These are phyloP conservation scores for Aphanocladium album DNA, from an alignment of 2,329 filamentous ascomycete species.

Conservation along the genomic window DNA sequence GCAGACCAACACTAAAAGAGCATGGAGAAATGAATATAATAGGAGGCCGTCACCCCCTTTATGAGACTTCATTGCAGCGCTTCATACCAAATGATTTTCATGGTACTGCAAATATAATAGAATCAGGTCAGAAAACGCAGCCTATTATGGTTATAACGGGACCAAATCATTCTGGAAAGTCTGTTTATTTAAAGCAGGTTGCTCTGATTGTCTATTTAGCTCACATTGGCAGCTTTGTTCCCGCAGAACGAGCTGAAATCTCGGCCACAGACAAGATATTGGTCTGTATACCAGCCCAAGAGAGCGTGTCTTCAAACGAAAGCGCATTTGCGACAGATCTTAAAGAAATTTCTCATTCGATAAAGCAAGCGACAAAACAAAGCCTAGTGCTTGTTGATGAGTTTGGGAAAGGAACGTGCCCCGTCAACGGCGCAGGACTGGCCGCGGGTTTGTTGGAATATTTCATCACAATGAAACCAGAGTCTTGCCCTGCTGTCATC, in stretches of 20 bases:
- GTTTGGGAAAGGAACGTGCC: slow-evolving; percentile 65
- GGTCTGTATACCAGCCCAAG: slow-evolving; percentile 73
- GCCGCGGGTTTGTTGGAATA: slow-evolving; percentile 53
- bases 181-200: slow-evolving; percentile 88
- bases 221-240: slow-evolving; percentile 89
- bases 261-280: slow-evolving; percentile 91
- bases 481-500: slow-evolving; percentile 50
- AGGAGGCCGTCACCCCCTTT: slow-evolving; percentile 79
- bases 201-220: slow-evolving; percentile 89
- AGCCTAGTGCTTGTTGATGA: slow-evolving; percentile 91
- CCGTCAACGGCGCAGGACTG: slow-evolving; percentile 54
- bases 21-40: slow-evolving; percentile 66
- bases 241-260: slow-evolving; percentile 68
- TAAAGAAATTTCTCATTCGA: slow-evolving; percentile 74
- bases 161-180: slow-evolving; percentile 96
- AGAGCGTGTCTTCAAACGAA: slow-evolving; percentile 54
- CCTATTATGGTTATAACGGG: slow-evolving; percentile 69
- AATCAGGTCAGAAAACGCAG: slow-evolving; percentile 46
- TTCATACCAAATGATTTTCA: slow-evolving; percentile 80
- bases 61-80: slow-evolving; percentile 73
- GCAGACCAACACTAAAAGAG: slow-evolving; percentile 60
- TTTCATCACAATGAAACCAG: slow-evolving; percentile 41
- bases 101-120: slow-evolving; percentile 37
- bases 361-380: slow-evolving; percentile 66
- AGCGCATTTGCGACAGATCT: slow-evolving; percentile 72